Conservation (phyloP, 768 basidiomycete species). For the Serendipita vermifera region DNA sequence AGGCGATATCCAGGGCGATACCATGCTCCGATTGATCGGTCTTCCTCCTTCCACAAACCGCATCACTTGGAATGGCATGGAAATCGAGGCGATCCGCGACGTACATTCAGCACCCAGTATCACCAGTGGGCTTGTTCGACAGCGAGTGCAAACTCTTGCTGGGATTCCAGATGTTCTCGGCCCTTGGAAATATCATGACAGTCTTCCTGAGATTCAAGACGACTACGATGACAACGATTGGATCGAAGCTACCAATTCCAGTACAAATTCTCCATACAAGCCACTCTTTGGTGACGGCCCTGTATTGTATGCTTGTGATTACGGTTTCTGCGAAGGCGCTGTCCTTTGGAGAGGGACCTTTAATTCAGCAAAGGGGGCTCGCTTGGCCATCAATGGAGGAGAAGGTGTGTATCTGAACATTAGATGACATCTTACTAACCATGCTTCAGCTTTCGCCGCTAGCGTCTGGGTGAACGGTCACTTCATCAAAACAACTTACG, state of each 20-base stretch:
- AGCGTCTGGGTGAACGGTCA: conserved; percentile 67
- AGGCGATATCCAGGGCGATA: conserved; percentile 55
- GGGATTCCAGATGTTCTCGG: conserved; percentile 38
- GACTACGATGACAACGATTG: conserved; percentile 52
- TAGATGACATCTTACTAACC: background rate
- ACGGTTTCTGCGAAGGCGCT: conserved; percentile 73
- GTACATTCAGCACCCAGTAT: conserved; percentile 21
- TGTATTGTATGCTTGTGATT: conserved; percentile 76
- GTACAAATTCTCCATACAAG: conserved; percentile 57
- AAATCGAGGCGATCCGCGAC: conserved; percentile 26
- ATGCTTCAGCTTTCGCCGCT: conserved; percentile 53
- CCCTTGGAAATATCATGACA: conserved; percentile 64
- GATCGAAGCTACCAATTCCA: conserved; percentile 55
- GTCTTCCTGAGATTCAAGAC: conserved; percentile 52
- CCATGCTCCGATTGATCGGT: conserved; percentile 48
- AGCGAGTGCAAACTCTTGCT: conserved; percentile 21
- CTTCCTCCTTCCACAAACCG: conserved; percentile 34
- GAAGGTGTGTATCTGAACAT: conserved; percentile 34
- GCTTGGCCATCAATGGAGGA: conserved; percentile 66
- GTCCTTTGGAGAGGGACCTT: conserved; percentile 80
- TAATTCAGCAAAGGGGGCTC: conserved; percentile 41
- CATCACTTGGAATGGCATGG: conserved; percentile 62
- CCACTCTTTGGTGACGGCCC: conserved; percentile 63
- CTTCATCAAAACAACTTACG: conserved; percentile 59
- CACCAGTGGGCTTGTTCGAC: conserved; percentile 12